Percentiles rank a stretch among this genome's conserved stretches.
phyloP scores from a whole-genome alignment of 495 filamentous ascomycete species.

The Collariella sp. region DNA sequence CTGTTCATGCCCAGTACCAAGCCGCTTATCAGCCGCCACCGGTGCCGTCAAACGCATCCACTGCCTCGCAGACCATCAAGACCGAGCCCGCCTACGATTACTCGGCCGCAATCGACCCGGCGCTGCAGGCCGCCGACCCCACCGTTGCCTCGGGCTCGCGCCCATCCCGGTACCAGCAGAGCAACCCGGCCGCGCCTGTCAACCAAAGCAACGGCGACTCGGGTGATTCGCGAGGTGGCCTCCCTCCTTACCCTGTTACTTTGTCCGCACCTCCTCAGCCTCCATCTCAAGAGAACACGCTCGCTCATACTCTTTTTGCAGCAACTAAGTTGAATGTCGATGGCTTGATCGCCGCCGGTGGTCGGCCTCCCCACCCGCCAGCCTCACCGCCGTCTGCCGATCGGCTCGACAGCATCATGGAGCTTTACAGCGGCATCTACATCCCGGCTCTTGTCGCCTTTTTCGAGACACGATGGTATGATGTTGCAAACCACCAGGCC shows the following conservation, averaged over 20 bases:
- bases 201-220: conserved; percentile 16
- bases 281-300: conserved; percentile 22
- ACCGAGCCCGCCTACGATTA: conserved; percentile 56
- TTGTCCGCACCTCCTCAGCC: conserved; percentile 19
- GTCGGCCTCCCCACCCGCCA: conserved; percentile 51
- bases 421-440: conserved; percentile 69
- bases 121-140: conserved; percentile 46
- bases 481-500: conserved; percentile 36
- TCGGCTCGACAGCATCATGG: conserved; percentile 58
- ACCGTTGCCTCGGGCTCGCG: conserved; percentile 27
- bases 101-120: conserved; percentile 64
- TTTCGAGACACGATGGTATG: conserved; percentile 80
- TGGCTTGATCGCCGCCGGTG: conserved; percentile 63
- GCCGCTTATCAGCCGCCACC: conserved; percentile 25
- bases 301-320: conserved; percentile 45
- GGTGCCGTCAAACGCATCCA: conserved; percentile 33
- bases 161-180: conserved; percentile 32
- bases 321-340: conserved; percentile 65
- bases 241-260: conserved; percentile 19
- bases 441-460: conserved; percentile 67
- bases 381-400: conserved; percentile 46
- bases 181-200: conserved; percentile 18
- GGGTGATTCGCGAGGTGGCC: conserved; percentile 23
- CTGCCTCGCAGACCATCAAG: conserved; percentile 49
- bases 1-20: conserved; percentile 23